phyloP scores from a whole-genome alignment of 2,329 filamentous ascomycete species.

The Anthostomella pinea region DNA sequence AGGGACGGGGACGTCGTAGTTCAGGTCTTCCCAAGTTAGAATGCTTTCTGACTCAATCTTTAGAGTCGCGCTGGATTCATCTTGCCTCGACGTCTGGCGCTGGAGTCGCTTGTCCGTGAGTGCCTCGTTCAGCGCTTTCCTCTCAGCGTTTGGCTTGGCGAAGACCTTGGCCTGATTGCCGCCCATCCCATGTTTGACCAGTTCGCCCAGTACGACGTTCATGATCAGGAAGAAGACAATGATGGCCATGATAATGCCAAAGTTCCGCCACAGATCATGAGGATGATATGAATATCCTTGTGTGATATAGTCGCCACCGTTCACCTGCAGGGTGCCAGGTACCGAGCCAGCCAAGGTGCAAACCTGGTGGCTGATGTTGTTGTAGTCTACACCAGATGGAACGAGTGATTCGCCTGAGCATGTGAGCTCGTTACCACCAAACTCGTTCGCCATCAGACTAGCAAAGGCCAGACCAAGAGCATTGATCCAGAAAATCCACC shows the following conservation, averaged over 20 bases:
- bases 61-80: conserved; percentile 48
- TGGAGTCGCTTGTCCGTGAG: conserved; percentile 58
- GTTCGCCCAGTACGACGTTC: conserved; percentile 77
- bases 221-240: conserved; percentile 72
- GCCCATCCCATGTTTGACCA: conserved; percentile 73
- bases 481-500: conserved; percentile 80
- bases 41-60: conserved; percentile 60
- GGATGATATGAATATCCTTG: conserved; percentile 65
- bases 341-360: conserved; percentile 75
- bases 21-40: conserved; percentile 85
- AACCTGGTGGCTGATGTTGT: conserved; percentile 70
- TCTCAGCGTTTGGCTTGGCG: conserved; percentile 65
- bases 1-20: conserved; percentile 67
- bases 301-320: conserved; percentile 67
- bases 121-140: conserved; percentile 61
- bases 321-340: conserved; percentile 61
- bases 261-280: conserved; percentile 75
- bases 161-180: conserved; percentile 81
- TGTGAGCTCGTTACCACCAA: conserved; percentile 63
- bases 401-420: conserved; percentile 68
- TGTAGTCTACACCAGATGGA: conserved; percentile 68
- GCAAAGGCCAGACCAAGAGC: conserved; percentile 72
- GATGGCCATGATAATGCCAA: conserved; percentile 74
- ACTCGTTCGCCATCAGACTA: conserved; percentile 84
- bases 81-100: conserved; percentile 45